Base-by-base conservation (phyloP, 495 filamentous ascomycete species). In the Clohesyomyces aquaticus region DNA sequence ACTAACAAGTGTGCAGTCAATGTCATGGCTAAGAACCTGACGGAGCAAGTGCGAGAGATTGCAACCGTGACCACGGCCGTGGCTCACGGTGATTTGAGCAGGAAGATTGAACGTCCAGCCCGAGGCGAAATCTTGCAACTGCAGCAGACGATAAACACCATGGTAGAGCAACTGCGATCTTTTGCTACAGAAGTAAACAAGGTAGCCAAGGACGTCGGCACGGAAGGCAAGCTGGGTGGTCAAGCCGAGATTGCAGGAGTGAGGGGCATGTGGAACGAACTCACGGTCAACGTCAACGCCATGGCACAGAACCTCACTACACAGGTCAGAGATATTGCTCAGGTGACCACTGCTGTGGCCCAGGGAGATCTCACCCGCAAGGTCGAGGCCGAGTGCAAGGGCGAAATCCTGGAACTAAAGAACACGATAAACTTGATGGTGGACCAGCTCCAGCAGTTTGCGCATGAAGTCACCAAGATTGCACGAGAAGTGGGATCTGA, bases 381-480 rank as follows among this genome's bases (percentile, higher is more conserved):
- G 77, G 94, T 98, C 16, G 89, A 93, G 77, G 94, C 94, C 63
- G 88, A 95, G 74, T 98, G 94, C 79, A 91, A 94, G 74, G 94
- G 94, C 50, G 94, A 98, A 78, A 96, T 98, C 46, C 83, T 93
- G 48, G 87, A 96, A 72, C 85, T 98, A 45, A 98, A 98, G 76
- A 88, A 89, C 53, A 98, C 95, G 43, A 98, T 98, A 78, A 98
- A 98, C 75, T 91, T 89, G 75, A 98, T 98, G 94, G 94, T 98
- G 65, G 94, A 97, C 73, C 94, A 96, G 74, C 82, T 98, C 19
- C 90, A 93, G 65, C 93, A 96, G 72, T 98, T 98, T 71, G 94
- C 94, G 1, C 90, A 93, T 48, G 93, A 98, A 80, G 94, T 98
- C 50, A 98, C 94, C 18, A 96, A 96, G 79, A 96, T 98, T 68